These are phyloP conservation scores for Phytophthora brassicae DNA, from an alignment of 352 stramenopile species.

Conservation along the genomic window DNA sequence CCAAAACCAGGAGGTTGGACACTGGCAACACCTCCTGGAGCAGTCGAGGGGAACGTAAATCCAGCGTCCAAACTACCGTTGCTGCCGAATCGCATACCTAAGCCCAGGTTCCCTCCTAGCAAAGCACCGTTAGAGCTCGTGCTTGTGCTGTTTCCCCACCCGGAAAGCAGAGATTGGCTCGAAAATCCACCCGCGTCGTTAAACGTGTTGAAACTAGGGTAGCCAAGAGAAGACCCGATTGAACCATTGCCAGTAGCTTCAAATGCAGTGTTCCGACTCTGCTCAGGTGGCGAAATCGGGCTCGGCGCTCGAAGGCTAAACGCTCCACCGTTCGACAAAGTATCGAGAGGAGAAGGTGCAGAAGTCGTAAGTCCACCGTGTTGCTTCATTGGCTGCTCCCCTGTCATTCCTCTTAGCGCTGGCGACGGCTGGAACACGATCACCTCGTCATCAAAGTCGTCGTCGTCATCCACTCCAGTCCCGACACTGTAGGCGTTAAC, in stretches of 20 bases:
- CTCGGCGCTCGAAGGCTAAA: slow-evolving; percentile 39
- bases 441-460: slow-evolving; percentile 85
- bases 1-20: slow-evolving; percentile 5
- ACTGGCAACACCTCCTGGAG: not conserved
- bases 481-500: slow-evolving; percentile 1
- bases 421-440: slow-evolving; percentile 81
- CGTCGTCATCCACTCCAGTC: slow-evolving; percentile 46
- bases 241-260: slow-evolving; percentile 32
- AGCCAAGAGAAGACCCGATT: slow-evolving; percentile 56
- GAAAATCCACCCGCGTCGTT: slow-evolving; percentile 47
- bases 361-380: slow-evolving; percentile 7
- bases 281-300: slow-evolving; percentile 27
- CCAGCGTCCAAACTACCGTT: slow-evolving; percentile 18
- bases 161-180: slow-evolving; percentile 40
- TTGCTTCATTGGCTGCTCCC: slow-evolving; percentile 25
- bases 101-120: slow-evolving; percentile 12
- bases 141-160: slow-evolving; percentile 49
- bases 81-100: slow-evolving; percentile 22
- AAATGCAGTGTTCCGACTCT: slow-evolving; percentile 34
- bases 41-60: slow-evolving; percentile 21
- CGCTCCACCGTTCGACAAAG: slow-evolving; percentile 19
- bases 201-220: slow-evolving; percentile 68
- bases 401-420: slow-evolving; percentile 31
- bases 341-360: slow-evolving; percentile 28
- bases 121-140: slow-evolving; percentile 12